A percentile compares a stretch with the other conserved stretches of the same genome.
Evolutionary conservation across 148 eudicot species (phyloP).

Genomic region (Hydrangea macrophylla): DNA sequence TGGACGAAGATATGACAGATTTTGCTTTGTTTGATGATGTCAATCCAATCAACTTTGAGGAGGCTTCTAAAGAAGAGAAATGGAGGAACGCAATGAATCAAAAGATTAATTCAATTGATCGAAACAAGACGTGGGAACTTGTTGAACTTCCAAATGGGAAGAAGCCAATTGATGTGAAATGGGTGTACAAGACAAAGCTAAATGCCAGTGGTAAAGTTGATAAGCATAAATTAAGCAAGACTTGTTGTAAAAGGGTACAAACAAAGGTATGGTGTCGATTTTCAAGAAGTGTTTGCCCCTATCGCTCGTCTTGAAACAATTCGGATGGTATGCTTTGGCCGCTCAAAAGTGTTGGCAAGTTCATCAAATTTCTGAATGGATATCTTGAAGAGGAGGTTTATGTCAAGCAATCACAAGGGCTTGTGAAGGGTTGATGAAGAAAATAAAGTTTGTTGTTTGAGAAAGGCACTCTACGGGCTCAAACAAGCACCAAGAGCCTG

Average conservation of each 20-base stretch:
- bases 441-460: no score
- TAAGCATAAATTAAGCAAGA: not conserved
- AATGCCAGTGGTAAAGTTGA: not conserved
- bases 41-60: no score
- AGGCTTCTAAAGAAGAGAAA: no score
- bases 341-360: not conserved
- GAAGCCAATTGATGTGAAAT: slow-evolving; percentile 5
- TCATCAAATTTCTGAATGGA: not conserved
- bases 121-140: slow-evolving; percentile 6
- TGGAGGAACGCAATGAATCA: no score
- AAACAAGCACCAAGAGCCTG: no score
- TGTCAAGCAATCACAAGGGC: no score
- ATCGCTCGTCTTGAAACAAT: slow-evolving; percentile 8
- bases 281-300: not conserved
- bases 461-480: no score
- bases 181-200: slow-evolving; percentile 4
- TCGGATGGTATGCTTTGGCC: not conserved
- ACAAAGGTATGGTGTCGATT: slow-evolving; percentile 6
- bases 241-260: slow-evolving; percentile 10
- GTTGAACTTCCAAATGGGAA: slow-evolving; percentile 2
- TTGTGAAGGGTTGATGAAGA: no score
- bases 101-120: not conserved
- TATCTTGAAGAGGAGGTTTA: no score
- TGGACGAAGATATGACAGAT: no score
- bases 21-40: no score